A percentile compares a stretch with the other conserved stretches of the same genome.
Conservation (phyloP, 768 basidiomycete genomes). For the Trametes sanguinea region DNA sequence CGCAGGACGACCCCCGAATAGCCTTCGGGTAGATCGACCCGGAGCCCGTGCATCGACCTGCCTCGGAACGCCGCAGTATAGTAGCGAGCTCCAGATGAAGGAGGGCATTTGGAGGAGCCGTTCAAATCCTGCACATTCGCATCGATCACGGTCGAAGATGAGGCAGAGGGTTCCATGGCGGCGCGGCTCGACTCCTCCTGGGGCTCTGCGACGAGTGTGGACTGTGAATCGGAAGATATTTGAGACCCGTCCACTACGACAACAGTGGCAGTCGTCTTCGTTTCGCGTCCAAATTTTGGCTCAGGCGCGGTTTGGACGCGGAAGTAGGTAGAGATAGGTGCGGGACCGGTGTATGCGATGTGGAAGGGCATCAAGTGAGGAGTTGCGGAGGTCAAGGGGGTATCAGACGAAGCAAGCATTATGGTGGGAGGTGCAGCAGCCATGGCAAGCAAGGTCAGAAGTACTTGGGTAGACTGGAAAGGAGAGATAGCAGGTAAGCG, state of each 20-base stretch:
- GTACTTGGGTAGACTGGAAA: too few species aligned
- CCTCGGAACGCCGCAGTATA: constrained; percentile 74
- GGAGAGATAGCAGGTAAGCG: too few species aligned
- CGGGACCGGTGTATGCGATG: constrained; percentile 67
- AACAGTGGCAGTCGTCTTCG: constrained; percentile 4
- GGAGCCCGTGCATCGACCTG: constrained; percentile 67
- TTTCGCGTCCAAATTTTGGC: constrained; percentile 22
- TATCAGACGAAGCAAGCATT: too few species aligned
- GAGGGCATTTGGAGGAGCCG: constrained; percentile 8
- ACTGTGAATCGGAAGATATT: constrained; percentile 9
- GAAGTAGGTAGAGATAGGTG: constrained; percentile 76
- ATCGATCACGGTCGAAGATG: background rate
- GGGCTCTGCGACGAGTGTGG: constrained; percentile 10
- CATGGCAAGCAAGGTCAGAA: too few species aligned
- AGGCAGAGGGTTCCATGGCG: background rate
- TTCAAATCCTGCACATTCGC: background rate
- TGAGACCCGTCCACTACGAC: background rate
- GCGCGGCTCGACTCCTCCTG: background rate
- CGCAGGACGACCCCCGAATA: constrained; percentile 68
- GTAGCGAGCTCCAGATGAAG: constrained; percentile 35
- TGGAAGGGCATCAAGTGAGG: constrained; percentile 86
- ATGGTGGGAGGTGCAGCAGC: too few species aligned
- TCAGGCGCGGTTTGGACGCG: constrained; percentile 46
- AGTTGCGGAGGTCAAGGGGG: constrained; percentile 15
- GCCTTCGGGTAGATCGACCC: constrained; percentile 61